Conservation (phyloP, 352 stramenopile species). For the Phytophthora sp. region DNA sequence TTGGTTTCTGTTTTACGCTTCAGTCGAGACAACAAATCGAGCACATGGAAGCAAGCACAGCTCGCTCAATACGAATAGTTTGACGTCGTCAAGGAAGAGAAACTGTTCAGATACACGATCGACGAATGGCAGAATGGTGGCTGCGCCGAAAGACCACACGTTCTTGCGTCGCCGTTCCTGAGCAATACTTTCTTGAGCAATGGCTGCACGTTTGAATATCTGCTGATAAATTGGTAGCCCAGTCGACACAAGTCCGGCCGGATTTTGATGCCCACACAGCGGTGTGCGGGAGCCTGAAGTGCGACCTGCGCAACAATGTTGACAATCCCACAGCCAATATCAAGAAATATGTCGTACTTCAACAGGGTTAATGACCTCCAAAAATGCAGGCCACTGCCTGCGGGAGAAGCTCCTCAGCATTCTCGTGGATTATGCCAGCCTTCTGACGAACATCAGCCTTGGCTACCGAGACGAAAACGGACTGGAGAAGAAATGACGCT, state of each 20-base stretch:
- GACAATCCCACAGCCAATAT: constrained; percentile 4
- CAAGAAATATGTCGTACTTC: constrained; percentile 1
- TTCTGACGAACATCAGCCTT: constrained; percentile 7
- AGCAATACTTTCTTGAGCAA: constrained; percentile 3
- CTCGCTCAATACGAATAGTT: constrained; percentile 11
- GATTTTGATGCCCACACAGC: not conserved
- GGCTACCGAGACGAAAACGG: constrained; percentile 1
- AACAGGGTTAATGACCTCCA: not conserved
- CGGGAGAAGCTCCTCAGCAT: constrained; percentile 1
- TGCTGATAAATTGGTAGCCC: not conserved
- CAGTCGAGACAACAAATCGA: not conserved
- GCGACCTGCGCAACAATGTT: constrained; percentile 4
- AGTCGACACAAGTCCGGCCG: not conserved
- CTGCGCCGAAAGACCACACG: not conserved
- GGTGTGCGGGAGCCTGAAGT: constrained; percentile 4
- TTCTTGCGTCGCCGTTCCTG: not conserved
- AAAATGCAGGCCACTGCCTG: not conserved
- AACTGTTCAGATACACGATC: constrained; percentile 15
- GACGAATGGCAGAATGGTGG: constrained; percentile 5
- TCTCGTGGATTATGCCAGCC: not conserved
- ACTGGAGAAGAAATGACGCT: not conserved
- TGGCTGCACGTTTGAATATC: constrained; percentile 5
- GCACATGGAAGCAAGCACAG: constrained; percentile 1
- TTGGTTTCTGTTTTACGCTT: too few relatives aligned
- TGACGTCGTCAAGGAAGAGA: constrained; percentile 6